Evolutionary conservation across 495 filamentous ascomycete genomes (phyloP).

Genomic region (Pseudoneurospora amorphoporcata): DNA sequence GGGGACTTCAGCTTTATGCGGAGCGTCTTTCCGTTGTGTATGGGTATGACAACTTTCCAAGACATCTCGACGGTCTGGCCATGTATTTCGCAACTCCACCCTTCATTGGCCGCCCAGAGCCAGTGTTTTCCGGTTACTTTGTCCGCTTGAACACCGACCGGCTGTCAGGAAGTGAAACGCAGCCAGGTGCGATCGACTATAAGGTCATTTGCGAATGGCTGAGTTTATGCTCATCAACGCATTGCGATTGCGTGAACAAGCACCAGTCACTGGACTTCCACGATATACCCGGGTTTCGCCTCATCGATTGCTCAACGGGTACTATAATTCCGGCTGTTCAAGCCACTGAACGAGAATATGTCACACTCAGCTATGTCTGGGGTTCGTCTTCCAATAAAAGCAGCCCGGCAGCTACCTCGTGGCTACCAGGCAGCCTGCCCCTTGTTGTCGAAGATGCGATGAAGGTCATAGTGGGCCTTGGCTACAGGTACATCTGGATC

Average conservation of each 20-base stretch:
- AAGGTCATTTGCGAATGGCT: neutral
- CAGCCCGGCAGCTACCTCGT: neutral
- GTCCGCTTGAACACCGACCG: too few species aligned
- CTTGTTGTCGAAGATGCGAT: neutral
- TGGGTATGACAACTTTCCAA: too few species aligned
- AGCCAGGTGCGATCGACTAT: neutral
- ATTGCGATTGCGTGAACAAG: neutral
- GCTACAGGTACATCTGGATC: constrained; percentile 1
- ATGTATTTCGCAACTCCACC: too few species aligned
- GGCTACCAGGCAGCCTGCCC: neutral
- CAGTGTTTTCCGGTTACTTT: too few species aligned
- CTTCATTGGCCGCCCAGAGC: too few species aligned
- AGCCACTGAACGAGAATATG: neutral
- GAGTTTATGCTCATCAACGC: neutral
- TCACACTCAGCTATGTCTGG: neutral
- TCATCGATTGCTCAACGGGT: neutral
- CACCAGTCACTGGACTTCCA: neutral
- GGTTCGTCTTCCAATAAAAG: neutral
- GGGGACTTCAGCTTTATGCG: too few species aligned
- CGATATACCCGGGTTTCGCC: neutral
- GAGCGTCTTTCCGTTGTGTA: too few species aligned
- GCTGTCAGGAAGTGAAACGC: too few species aligned
- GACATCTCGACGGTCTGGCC: too few species aligned
- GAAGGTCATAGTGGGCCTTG: neutral
- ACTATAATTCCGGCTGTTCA: neutral